phyloP scores from a whole-genome alignment of 441 rosid genomes.

The Pelargonium cotyledonis region DNA sequence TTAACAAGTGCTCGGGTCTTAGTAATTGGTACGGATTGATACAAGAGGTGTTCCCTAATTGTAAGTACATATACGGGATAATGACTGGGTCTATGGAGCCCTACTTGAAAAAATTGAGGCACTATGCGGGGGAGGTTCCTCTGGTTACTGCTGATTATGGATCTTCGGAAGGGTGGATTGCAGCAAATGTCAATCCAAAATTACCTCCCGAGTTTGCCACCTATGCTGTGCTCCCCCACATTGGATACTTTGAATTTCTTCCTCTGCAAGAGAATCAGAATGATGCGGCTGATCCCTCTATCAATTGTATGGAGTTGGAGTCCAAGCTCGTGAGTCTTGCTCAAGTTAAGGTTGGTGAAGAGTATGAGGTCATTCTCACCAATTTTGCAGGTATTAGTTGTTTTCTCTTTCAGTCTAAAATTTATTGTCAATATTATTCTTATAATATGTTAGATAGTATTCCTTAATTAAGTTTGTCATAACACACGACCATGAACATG shows the following conservation, averaged over 20 bases:
- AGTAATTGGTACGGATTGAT: slow-evolving; percentile 90
- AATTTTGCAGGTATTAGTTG: slow-evolving; percentile 60
- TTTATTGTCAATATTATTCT: background rate
- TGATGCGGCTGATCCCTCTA: background rate
- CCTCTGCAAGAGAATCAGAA: slow-evolving; percentile 30
- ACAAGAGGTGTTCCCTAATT: slow-evolving; percentile 80
- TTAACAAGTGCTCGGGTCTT: slow-evolving; percentile 47
- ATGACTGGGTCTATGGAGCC: slow-evolving; percentile 99
- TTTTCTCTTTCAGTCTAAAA: slow-evolving; percentile 4
- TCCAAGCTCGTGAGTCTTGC: slow-evolving; percentile 54
- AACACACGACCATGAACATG: too few relatives aligned
- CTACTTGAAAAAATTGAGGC: slow-evolving; percentile 68
- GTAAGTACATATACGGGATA: slow-evolving; percentile 79
- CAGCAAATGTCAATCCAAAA: slow-evolving; percentile 67
- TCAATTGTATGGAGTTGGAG: background rate
- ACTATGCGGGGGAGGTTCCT: slow-evolving; percentile 72
- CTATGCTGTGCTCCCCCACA: slow-evolving; percentile 71
- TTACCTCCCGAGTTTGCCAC: slow-evolving; percentile 66
- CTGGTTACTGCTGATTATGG: slow-evolving; percentile 85
- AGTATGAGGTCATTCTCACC: slow-evolving; percentile 79
- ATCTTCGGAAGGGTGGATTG: slow-evolving; percentile 96
- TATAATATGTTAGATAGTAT: too few relatives aligned
- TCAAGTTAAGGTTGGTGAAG: slow-evolving; percentile 71
- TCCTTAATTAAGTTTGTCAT: too few relatives aligned
- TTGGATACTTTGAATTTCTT: slow-evolving; percentile 87